Base-by-base conservation (phyloP, 305 asterid genomes). In the Solanum chacoense region DNA sequence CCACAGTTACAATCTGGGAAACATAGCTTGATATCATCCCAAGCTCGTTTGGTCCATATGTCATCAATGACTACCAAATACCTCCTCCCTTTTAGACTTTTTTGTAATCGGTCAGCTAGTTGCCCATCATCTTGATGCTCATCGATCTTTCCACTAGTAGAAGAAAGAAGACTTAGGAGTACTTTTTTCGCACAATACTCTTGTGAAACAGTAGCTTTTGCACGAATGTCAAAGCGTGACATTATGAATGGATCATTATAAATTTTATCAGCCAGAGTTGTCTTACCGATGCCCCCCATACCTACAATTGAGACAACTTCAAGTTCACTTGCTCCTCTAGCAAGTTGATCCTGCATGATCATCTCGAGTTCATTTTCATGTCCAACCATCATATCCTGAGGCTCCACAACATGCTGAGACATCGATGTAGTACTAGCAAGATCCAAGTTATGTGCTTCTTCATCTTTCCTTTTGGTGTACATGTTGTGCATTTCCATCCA, bases 251-350 rank as follows among this genome's bases (percentile, higher is more conserved):
- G 20, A 34, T 88, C 77, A 24, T 40, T 11, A 40, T 40, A 40
- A 3, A 40, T 8, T 16, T 24, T 84, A 2, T 50, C 55, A 11
- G 90, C 88, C 32, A 84, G 3, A 14, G 88, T 84, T 31, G 88
- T 88, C 63, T 83, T 88, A 8, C 88, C 79, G 2, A 84, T 50
- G 37, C 88, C 90, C 5, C 76, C 88, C 88, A 83, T 74, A 4
- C 90, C 88, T 3, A 73, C 85, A 36, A 88, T 73, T 0, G 88
- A 38, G 28, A 84, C 37, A 37, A 50, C 84, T 71, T 88, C 77
- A 4, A 42, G 90, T 16, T 34, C 71, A 6, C 42, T 31, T 8
- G n/a, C 29, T 18, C 71, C 85, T 28, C 74, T 75, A 74, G 13
- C 1, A 2, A 74, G 32, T 1, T n/a, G 72, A 6, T 84, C 45